These are phyloP conservation scores for Aspergillus sp. DNA, from an alignment of 2,329 filamentous ascomycete genomes.

Conservation along the genomic window DNA sequence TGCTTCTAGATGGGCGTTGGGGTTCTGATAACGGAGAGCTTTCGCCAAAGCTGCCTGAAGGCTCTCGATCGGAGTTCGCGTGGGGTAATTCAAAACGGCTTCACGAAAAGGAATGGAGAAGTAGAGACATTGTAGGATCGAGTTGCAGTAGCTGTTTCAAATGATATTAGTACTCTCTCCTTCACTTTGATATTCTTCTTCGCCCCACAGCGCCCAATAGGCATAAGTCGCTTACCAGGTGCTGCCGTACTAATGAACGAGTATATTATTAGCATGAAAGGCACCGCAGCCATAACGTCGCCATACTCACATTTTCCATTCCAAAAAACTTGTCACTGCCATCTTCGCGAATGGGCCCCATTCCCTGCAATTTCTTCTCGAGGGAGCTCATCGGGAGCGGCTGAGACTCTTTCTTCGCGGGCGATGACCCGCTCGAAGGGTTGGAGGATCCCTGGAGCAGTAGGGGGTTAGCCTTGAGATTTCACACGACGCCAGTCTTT, in stretches of 20 bases:
- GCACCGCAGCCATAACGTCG: neutral
- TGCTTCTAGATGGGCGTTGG: slow-evolving; percentile 47
- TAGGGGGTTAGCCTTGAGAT: slow-evolving; percentile 11
- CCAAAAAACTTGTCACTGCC: slow-evolving; percentile 98
- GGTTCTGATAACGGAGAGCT: slow-evolving; percentile 52
- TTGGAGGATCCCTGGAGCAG: slow-evolving; percentile 38
- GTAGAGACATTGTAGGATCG: slow-evolving; percentile 93
- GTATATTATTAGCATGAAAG: slow-evolving; percentile 11
- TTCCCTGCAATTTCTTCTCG: slow-evolving; percentile 70
- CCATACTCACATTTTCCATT: slow-evolving; percentile 78
- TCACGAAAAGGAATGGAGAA: slow-evolving; percentile 92
- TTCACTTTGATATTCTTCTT: neutral
- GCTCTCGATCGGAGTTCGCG: slow-evolving; percentile 59
- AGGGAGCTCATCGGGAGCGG: slow-evolving; percentile 50
- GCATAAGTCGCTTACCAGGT: slow-evolving; percentile 62
- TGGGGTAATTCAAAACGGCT: slow-evolving; percentile 85
- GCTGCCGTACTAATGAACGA: slow-evolving; percentile 69
- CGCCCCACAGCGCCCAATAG: no score
- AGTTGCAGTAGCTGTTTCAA: slow-evolving; percentile 80
- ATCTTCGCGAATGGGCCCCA: slow-evolving; percentile 71
- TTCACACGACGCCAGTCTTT: neutral
- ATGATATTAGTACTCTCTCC: slow-evolving; percentile 1
- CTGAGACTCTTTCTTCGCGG: slow-evolving; percentile 53
- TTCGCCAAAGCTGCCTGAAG: slow-evolving; percentile 49
- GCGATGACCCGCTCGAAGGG: slow-evolving; percentile 38